Base-by-base conservation (phyloP, 106 monocot genomes). In the Dendrobium officinale region DNA sequence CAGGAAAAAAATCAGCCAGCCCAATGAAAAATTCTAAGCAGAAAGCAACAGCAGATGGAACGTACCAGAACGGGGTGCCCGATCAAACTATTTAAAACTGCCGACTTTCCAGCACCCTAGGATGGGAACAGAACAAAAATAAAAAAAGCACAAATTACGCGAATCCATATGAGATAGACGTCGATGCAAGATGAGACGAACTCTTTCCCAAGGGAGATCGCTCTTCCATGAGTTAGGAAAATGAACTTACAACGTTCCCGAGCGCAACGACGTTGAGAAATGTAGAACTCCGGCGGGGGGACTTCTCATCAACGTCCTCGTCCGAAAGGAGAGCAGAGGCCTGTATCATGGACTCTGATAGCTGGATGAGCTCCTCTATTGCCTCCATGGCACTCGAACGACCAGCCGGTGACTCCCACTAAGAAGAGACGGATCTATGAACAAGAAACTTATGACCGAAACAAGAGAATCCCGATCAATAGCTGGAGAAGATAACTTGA, bases 81-180 rank as follows among this genome's bases (percentile, higher is more conserved):
- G 55, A 97, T 97, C 83, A 97, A 82, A 81, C 96, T 97, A 81
- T 97, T 97, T 82, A 97, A 54, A 44, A 92, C 92, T 17, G 96
- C 94, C 27, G 96, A 97, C 87, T 97, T 97, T 5, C 96, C 96
- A 55, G 96, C 92, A 7, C 96, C 96, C 96, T 97, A 78, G 47
- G 67, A 24, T 78, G 56, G 51, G 42, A 70, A 49, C 26, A 79
- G 75, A 42, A 80, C 47, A 18, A 42, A 47, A 4, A 55, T 42
- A 24, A 26, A 18, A 7, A 29, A 37, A 47, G 7, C 27, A 24
- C 45, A 1, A 18, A 82, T 16, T 77, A 27, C 74, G 77, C 41
- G 27, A 20, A 87, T 78, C 55, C 48, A 77, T 37, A 48, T 31
- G n/a, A 67, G 37, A 79, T 78, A 20, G 55, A 55, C 73, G 37